A percentile compares a stretch with the other conserved stretches of the same genome.
phyloP scores from a whole-genome alignment of 2,329 filamentous ascomycete genomes.

The Cadophora luteo-olivacea region DNA sequence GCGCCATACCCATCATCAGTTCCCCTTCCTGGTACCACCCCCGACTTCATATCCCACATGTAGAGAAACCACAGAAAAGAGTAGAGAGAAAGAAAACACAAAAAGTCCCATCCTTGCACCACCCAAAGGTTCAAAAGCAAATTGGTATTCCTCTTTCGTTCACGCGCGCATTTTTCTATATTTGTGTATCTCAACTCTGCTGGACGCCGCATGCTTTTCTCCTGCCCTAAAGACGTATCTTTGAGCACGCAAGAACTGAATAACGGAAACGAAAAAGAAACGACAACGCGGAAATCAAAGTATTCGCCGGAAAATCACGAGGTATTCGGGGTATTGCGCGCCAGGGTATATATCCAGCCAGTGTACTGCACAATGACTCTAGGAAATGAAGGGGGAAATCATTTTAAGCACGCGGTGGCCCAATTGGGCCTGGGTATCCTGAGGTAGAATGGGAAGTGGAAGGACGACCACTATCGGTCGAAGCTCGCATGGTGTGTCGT shows the following conservation, averaged over 20 bases:
- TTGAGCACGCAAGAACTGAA: constrained; percentile 22
- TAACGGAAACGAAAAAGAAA: constrained; percentile 26
- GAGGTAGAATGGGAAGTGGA: constrained; percentile 95
- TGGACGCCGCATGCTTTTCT: constrained; percentile 39
- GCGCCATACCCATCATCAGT: constrained; percentile 20
- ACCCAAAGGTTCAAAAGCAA: constrained; percentile 39
- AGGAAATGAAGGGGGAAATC: constrained; percentile 42
- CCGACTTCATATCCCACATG: constrained; percentile 21
- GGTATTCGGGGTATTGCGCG: constrained; percentile 45
- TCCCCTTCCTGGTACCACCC: constrained; percentile 17
- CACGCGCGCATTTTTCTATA: constrained; percentile 40
- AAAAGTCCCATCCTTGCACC: background rate
- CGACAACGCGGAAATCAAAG: constrained; percentile 36
- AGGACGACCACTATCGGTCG: constrained; percentile 89
- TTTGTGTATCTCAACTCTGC: constrained; percentile 36
- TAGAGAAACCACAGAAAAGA: constrained; percentile 22
- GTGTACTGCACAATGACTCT: constrained; percentile 41
- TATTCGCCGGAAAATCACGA: constrained; percentile 38
- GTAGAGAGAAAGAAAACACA: constrained; percentile 22
- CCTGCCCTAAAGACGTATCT: constrained; percentile 21
- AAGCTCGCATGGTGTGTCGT: constrained; percentile 82
- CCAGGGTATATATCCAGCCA: constrained; percentile 47
- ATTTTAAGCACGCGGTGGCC: constrained; percentile 76
- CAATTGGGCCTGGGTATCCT: constrained; percentile 93
- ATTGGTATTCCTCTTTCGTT: constrained; percentile 44